phyloP scores from a whole-genome alignment of 441 rosid species.

The Populus hybrid region DNA sequence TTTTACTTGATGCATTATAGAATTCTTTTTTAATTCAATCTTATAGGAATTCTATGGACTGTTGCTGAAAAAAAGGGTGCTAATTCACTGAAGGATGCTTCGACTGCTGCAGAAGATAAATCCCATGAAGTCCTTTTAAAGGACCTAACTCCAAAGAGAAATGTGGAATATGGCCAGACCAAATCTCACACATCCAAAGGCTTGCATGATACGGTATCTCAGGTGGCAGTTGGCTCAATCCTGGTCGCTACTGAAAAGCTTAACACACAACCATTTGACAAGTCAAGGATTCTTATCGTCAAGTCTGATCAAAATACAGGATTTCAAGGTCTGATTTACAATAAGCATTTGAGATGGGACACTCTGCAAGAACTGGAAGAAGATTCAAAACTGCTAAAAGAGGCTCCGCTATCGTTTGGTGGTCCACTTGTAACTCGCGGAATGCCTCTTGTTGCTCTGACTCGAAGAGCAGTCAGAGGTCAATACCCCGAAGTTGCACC shows the following conservation, averaged over 20 bases:
- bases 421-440: slow-evolving; percentile 68
- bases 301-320: slow-evolving; percentile 52
- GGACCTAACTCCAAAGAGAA: slow-evolving; percentile 33
- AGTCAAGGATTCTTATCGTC: slow-evolving; percentile 66
- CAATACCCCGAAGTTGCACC: slow-evolving; percentile 53
- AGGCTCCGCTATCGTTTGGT: slow-evolving; percentile 67
- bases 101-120: slow-evolving; percentile 30
- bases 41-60: slow-evolving; percentile 51
- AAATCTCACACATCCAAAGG: slow-evolving; percentile 28
- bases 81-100: slow-evolving; percentile 27
- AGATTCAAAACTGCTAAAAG: slow-evolving; percentile 55
- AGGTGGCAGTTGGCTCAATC: slow-evolving; percentile 57
- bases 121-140: slow-evolving; percentile 53
- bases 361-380: slow-evolving; percentile 47
- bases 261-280: slow-evolving; percentile 51
- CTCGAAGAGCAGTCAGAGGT: slow-evolving; percentile 34
- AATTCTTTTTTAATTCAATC: not conserved
- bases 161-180: slow-evolving; percentile 20
- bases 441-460: slow-evolving; percentile 65
- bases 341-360: slow-evolving; percentile 79
- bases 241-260: slow-evolving; percentile 67
- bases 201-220: slow-evolving; percentile 27
- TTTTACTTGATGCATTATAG: not conserved
- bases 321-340: slow-evolving; percentile 77
- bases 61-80: slow-evolving; percentile 33